Conservation (phyloP, 2,329 filamentous ascomycete species). For the Pyrenophora teres region DNA sequence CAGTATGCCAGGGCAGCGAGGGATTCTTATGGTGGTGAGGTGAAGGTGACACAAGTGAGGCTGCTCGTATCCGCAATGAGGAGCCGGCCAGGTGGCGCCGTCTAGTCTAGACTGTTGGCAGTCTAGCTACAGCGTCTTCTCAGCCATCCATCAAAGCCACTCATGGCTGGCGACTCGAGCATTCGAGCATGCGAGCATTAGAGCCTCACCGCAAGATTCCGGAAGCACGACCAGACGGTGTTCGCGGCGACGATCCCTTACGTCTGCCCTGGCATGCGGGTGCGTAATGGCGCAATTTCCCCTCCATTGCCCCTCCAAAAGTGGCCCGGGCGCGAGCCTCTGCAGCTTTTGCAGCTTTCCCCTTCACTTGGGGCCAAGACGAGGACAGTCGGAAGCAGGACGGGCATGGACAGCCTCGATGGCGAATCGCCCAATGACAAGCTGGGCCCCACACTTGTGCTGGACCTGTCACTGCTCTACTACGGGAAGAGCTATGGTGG, state of each 20-base stretch:
- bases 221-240: neutral
- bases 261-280: constrained; percentile 14
- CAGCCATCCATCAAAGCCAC: too few species aligned
- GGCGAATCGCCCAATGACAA: constrained; percentile 11
- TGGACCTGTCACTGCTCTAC: constrained; percentile 12
- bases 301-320: constrained; percentile 19
- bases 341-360: neutral
- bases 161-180: too few species aligned
- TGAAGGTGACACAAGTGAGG: neutral
- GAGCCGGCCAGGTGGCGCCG: constrained; percentile 4
- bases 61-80: constrained; percentile 9
- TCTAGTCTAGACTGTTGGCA: neutral
- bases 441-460: constrained; percentile 12
- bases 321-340: constrained; percentile 14
- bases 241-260: constrained; percentile 1
- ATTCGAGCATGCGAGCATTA: too few species aligned
- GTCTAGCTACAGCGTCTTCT: neutral
- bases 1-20: neutral
- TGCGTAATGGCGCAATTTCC: constrained; percentile 8
- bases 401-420: neutral
- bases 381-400: neutral
- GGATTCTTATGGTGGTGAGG: neutral
- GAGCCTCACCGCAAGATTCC: neutral
- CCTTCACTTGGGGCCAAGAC: neutral
- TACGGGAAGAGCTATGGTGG: constrained; percentile 13